A percentile compares a stretch with the other conserved stretches of the same genome.
Evolutionary conservation across 164 flowering plant genomes (phyloP).

Genomic region (Aristolochia fimbriata): DNA sequence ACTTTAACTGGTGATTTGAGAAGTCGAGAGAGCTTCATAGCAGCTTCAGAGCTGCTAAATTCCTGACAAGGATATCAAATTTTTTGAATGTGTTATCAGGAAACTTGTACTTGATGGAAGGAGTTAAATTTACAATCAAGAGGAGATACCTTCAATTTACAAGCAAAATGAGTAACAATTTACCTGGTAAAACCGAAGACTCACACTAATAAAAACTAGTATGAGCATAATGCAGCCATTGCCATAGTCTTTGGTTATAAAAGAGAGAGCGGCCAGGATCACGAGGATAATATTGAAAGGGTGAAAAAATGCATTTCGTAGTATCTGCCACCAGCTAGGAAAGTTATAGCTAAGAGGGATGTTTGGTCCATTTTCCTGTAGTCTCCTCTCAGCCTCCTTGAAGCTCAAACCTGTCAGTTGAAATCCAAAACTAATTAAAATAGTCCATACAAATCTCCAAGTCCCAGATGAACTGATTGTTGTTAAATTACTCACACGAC

Average conservation of each 20-base stretch:
- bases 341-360: constrained; percentile 37
- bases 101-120: background rate
- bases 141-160: too few species aligned
- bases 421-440: background rate
- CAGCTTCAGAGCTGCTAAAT: constrained; percentile 65
- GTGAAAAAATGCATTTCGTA: constrained; percentile 69
- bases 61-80: constrained; percentile 27
- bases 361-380: constrained; percentile 67
- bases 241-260: constrained; percentile 37
- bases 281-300: constrained; percentile 69
- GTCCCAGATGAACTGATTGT: background rate
- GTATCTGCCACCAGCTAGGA: constrained; percentile 74
- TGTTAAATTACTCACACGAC: background rate
- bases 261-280: constrained; percentile 50
- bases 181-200: constrained; percentile 71
- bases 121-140: background rate
- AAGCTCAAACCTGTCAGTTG: constrained; percentile 55
- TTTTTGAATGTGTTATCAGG: background rate
- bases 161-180: background rate
- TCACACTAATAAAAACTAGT: constrained; percentile 54
- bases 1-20: constrained; percentile 61
- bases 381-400: constrained; percentile 57
- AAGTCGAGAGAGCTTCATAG: constrained; percentile 60
- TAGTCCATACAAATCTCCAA: background rate
- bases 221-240: constrained; percentile 66